Conservation (phyloP, 2,329 filamentous ascomycete species). For the Aspergillus sp. region DNA sequence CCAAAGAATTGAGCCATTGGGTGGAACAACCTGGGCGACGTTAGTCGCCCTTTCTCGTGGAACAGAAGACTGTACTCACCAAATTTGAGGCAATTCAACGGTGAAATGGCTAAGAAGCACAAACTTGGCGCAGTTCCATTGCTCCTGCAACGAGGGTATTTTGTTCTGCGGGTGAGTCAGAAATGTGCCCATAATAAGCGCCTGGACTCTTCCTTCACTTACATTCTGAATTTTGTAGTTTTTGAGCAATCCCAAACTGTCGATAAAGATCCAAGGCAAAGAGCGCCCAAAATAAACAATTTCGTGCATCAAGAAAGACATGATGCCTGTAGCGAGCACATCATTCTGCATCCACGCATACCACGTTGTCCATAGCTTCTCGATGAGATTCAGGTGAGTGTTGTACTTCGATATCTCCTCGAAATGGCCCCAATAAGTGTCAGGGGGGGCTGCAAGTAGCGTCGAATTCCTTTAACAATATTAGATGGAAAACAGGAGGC, state of each 20-base stretch:
- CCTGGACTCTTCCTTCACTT: slow-evolving; percentile 26
- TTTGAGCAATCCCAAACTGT: slow-evolving; percentile 77
- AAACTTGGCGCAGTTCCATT: slow-evolving; percentile 87
- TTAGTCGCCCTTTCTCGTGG: background rate
- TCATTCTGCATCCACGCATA: slow-evolving; percentile 99
- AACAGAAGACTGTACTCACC: slow-evolving; percentile 42
- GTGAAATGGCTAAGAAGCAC: slow-evolving; percentile 95
- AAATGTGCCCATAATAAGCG: background rate
- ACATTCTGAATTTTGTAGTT: slow-evolving; percentile 92
- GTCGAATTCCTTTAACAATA: slow-evolving; percentile 41
- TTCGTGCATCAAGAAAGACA: slow-evolving; percentile 97
- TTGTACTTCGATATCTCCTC: slow-evolving; percentile 64
- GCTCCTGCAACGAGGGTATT: slow-evolving; percentile 84
- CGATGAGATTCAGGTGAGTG: slow-evolving; percentile 75
- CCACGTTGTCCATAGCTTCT: slow-evolving; percentile 92
- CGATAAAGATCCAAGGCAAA: slow-evolving; percentile 88
- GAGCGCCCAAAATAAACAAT: slow-evolving; percentile 86
- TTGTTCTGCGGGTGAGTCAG: slow-evolving; percentile 51
- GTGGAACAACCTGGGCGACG: slow-evolving; percentile 66
- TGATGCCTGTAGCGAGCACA: slow-evolving; percentile 88
- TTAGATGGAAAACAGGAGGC: slow-evolving; percentile 2
- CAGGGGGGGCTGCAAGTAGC: slow-evolving; percentile 36
- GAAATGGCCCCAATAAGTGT: slow-evolving; percentile 61
- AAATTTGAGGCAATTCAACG: slow-evolving; percentile 96
- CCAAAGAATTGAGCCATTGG: slow-evolving; percentile 90